These are phyloP conservation scores for Talaromyces borbonicus DNA, from an alignment of 495 filamentous ascomycete genomes.

Conservation along the genomic window DNA sequence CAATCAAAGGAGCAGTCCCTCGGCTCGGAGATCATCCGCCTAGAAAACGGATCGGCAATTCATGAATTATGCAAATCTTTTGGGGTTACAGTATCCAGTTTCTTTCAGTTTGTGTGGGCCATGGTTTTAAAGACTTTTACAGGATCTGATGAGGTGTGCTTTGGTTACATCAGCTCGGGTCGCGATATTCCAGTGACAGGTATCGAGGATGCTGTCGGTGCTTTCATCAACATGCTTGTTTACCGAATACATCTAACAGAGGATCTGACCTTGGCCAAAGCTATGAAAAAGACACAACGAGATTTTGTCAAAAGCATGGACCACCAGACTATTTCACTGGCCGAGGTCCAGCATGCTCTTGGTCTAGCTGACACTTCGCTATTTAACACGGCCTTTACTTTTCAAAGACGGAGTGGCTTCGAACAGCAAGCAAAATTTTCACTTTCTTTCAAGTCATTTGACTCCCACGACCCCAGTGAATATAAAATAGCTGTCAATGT, in stretches of 20 bases:
- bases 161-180: slow-evolving; percentile 33
- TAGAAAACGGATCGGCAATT: slow-evolving; percentile 13
- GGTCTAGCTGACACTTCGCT: slow-evolving; percentile 26
- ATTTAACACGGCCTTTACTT: slow-evolving; percentile 44
- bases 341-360: slow-evolving; percentile 31
- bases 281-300: slow-evolving; percentile 24
- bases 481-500: slow-evolving; percentile 51
- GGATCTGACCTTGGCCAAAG: slow-evolving; percentile 21
- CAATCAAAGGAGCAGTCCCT: slow-evolving; percentile 2
- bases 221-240: slow-evolving; percentile 17
- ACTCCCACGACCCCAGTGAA: slow-evolving; percentile 19
- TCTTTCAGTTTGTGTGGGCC: slow-evolving; percentile 45
- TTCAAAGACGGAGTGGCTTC: slow-evolving; percentile 13
- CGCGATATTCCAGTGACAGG: slow-evolving; percentile 15
- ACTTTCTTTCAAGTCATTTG: slow-evolving; percentile 3
- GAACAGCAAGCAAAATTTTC: not conserved
- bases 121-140: slow-evolving; percentile 45
- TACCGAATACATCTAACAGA: slow-evolving; percentile 23
- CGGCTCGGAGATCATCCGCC: slow-evolving; percentile 8
- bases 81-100: slow-evolving; percentile 17
- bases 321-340: slow-evolving; percentile 26
- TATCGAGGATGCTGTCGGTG: slow-evolving; percentile 10
- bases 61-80: slow-evolving; percentile 24
- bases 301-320: slow-evolving; percentile 25
- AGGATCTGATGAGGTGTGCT: slow-evolving; percentile 42